Percentiles rank a stretch among this genome's conserved stretches.
Conservation (phyloP, 2,329 filamentous ascomycete species). For the Trichophaea hybrida region DNA sequence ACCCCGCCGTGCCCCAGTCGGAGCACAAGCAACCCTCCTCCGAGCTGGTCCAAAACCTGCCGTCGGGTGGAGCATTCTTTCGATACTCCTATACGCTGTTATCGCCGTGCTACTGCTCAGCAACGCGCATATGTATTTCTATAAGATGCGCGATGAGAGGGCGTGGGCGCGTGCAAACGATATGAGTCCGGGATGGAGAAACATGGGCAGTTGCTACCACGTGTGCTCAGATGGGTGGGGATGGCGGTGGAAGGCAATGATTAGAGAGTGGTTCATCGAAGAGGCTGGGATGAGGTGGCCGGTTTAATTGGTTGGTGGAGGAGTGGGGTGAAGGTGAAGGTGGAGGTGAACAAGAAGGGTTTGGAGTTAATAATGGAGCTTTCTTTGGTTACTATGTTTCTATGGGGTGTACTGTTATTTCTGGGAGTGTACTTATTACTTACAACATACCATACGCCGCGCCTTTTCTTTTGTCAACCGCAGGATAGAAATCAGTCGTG, state of each 20-base stretch:
- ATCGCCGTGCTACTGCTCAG: constrained; percentile 1
- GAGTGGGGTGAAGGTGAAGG: not conserved
- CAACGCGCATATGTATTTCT: constrained; percentile 12
- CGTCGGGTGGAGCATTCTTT: constrained; percentile 13
- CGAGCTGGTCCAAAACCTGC: constrained; percentile 14
- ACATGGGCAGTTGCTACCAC: constrained; percentile 4
- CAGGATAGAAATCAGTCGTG: too few species aligned
- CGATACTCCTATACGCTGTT: not conserved
- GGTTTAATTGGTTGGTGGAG: not conserved
- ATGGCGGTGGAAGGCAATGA: not conserved
- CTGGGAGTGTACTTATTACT: too few species aligned
- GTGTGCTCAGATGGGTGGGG: constrained; percentile 7
- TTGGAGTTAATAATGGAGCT: too few species aligned
- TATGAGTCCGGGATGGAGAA: not conserved
- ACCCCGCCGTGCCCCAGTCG: constrained; percentile 6
- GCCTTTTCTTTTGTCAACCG: too few species aligned
- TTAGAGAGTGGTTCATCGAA: constrained; percentile 1
- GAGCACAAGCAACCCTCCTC: constrained; percentile 9
- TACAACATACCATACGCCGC: too few species aligned
- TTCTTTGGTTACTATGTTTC: too few species aligned
- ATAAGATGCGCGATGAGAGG: constrained; percentile 10
- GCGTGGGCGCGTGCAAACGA: constrained; percentile 5
- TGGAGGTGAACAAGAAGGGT: not conserved
- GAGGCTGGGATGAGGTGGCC: constrained; percentile 1
- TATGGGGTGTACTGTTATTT: too few species aligned